Base-by-base conservation (phyloP, 805 yeast genomes). In the Blastobotrys chiropterorum region DNA sequence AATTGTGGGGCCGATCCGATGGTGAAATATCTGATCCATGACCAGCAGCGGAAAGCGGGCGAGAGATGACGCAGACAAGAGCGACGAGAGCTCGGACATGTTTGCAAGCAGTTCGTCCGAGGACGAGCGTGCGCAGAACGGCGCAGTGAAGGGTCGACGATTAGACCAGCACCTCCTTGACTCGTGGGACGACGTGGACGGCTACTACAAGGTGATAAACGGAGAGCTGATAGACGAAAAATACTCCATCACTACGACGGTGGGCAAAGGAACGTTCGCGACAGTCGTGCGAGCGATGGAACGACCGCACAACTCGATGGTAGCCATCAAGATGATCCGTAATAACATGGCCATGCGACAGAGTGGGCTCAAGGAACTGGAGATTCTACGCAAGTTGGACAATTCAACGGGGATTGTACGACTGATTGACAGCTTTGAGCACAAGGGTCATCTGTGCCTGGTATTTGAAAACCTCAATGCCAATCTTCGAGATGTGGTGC, bases 391-490 rank as follows among this genome's bases (percentile, higher is more conserved):
- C 65, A 83, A 80, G 59, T 72, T 82, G 59, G 72, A 72, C 60
- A 89, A 75, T 63, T 81, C 82, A 3, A 81, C 86, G 61, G 82
- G 80, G 65, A 82, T 90, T 58, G 72, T 90, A 44, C 71, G 82
- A 54, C 68, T 90, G 56, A 73, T 82, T 56, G 90, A 86, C 63
- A 82, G 86, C 16, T 90, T 90, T 63, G 77, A 85, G 64, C 95
- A 87, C 65, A 85, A 84, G 60, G 85, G 83, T 56, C 97, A 90
- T 70, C 70, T 90, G 47, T 94, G 99, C 68, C 72, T 90, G 44
- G 96, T 88, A 4, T 87, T 89, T 70, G 97, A 90, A 64, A 67
- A 86, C 46, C 67, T 90, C 55, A 84, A 90, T 13, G 82, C 86
- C 14, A 89, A 89, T 61, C 70, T 90, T 48, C 86, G 89, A 59